A percentile compares a stretch with the other conserved stretches of the same genome.
phyloP scores from a whole-genome alignment of 441 rosid genomes.

The Adansonia grandidieri region DNA sequence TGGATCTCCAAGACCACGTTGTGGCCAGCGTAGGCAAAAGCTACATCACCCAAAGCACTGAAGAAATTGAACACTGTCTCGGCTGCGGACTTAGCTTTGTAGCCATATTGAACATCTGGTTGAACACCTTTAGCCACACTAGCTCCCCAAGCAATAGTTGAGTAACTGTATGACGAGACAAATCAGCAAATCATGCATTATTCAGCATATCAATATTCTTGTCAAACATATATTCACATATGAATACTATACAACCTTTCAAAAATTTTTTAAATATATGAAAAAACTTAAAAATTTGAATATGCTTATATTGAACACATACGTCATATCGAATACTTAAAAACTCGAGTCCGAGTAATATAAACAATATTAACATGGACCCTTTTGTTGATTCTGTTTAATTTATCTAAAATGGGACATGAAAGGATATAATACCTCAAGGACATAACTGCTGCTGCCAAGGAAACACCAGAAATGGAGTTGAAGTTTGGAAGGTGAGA shows the following conservation, averaged over 20 bases:
- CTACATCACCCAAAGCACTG: constrained; percentile 66
- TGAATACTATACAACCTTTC: too few species aligned
- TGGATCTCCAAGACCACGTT: constrained; percentile 84
- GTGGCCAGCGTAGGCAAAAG: constrained; percentile 90
- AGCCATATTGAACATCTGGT: constrained; percentile 59
- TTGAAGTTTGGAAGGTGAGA: constrained; percentile 87
- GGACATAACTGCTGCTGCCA: constrained; percentile 89
- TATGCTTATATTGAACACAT: too few species aligned
- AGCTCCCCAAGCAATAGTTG: constrained; percentile 79
- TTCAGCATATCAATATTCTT: too few species aligned
- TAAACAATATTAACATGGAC: too few species aligned
- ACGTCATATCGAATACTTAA: too few species aligned
- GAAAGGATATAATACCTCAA: constrained; percentile 47
- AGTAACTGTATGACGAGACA: constrained; percentile 51
- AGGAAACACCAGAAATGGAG: constrained; percentile 80
- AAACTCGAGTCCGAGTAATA: not conserved
- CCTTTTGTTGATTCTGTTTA: too few species aligned
- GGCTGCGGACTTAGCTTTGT: constrained; percentile 38
- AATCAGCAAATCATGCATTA: not conserved
- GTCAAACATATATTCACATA: too few species aligned
- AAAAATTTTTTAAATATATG: too few species aligned
- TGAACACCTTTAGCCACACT: constrained; percentile 60
- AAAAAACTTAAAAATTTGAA: too few species aligned
- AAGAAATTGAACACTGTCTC: constrained; percentile 68
- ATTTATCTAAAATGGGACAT: not conserved